Base-by-base conservation (phyloP, 176 grass and related monocot genomes). In the Saccharum spontaneum region DNA sequence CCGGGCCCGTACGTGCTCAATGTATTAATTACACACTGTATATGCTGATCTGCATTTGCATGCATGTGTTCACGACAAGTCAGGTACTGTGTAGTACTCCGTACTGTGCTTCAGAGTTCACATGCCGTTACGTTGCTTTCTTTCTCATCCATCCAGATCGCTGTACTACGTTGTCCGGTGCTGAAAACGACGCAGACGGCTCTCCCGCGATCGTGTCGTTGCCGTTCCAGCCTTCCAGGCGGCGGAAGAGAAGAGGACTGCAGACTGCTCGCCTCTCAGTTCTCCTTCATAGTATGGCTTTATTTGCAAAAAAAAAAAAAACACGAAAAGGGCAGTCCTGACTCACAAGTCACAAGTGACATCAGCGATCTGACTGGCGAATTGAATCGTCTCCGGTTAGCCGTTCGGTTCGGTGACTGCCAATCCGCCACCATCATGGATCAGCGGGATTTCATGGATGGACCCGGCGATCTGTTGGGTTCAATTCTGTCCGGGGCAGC, bases 391-490 rank as follows among this genome's bases (percentile, higher is more conserved):
- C 10, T 44, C 54, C 39, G 30, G 13, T 31, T 50, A 22, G 33
- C 26, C 80, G 70, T 80, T 74, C 49, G 71, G 40, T n/a, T 30
- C n/a, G 6, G 75, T 71, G 57, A 12, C 68, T 23, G 68, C 68
- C 20, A 43, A 39, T 22, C 60, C 7, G 22, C 7, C 67, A 70
- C 11, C 68, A 1, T 5, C 40, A 13, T 23, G n/a, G 14, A 54
- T 78, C 40, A 23, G 20, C 38, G 4, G 48, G 26, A 45, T 72
- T 45, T 10, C 43, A 24, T 9, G 17, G 30, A 57, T 68, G 65
- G 64, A 67, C 61, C 39, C 48, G 43, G 5, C 8, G 28, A 39
- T 54, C 67, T 38, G 37, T 12, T 8, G 52, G 52, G 18, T 20
- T n/a, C 20, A 22, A n/a, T 8, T 16, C 81, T 8, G 57, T 22